phyloP scores from a whole-genome alignment of 257 asterid species.

The Cinchona pubescens region DNA sequence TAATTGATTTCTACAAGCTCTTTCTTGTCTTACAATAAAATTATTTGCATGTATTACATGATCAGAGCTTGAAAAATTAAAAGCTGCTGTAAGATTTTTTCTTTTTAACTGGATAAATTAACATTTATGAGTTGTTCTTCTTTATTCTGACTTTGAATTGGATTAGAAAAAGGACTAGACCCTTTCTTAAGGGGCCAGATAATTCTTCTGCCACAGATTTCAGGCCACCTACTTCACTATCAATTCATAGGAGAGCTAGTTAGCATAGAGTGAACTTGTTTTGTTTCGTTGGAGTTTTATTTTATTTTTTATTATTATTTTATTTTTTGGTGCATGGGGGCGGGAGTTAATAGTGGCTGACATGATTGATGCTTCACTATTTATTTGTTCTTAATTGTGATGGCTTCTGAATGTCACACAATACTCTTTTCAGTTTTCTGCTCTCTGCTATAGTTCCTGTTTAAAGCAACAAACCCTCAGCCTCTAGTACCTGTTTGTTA shows the following conservation, averaged over 20 bases:
- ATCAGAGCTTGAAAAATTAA: not conserved
- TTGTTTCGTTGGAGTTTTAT: no score
- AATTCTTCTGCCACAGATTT: not conserved
- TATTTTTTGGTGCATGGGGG: no score
- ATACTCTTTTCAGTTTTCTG: not conserved
- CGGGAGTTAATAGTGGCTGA: no score
- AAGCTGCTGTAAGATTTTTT: not conserved
- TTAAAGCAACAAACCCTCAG: not conserved
- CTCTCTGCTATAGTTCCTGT: not conserved
- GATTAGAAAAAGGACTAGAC: not conserved
- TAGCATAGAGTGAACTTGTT: not conserved
- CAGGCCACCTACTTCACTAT: not conserved
- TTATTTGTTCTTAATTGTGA: not conserved
- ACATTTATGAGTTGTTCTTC: not conserved
- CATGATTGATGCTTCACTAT: no score
- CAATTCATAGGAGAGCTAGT: not conserved
- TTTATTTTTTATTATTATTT: no score
- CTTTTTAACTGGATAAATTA: not conserved
- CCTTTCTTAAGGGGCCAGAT: not conserved
- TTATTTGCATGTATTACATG: not conserved
- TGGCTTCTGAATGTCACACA: not conserved
- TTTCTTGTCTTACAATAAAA: not conserved
- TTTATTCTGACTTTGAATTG: not conserved
- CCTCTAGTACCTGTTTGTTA: not conserved
- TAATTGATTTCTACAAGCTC: slow-evolving; percentile 23